phyloP scores from a whole-genome alignment of 2,329 filamentous ascomycete species.

The Alternaria rosae region DNA sequence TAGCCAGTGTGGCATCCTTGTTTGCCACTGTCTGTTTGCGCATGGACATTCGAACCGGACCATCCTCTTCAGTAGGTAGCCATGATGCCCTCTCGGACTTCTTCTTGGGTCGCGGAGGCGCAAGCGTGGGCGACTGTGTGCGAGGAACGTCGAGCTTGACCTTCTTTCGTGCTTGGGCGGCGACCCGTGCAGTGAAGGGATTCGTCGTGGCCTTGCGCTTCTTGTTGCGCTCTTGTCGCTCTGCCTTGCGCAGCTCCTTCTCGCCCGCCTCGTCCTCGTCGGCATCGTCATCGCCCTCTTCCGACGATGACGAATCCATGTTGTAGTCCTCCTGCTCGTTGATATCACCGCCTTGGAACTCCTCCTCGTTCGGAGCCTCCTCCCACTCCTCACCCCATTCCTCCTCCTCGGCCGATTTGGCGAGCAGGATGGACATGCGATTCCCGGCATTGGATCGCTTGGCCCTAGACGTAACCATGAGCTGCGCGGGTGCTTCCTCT shows the following conservation, averaged over 20 bases:
- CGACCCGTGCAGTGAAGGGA: conserved; percentile 46
- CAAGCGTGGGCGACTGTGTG: conserved; percentile 55
- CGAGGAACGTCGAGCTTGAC: conserved; percentile 49
- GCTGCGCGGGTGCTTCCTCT: conserved; percentile 38
- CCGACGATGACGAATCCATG: conserved; percentile 80
- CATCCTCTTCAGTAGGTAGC: conserved; percentile 70
- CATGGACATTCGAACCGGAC: conserved; percentile 67
- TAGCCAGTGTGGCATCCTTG: conserved; percentile 66
- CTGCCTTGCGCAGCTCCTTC: conserved; percentile 80
- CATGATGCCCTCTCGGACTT: conserved; percentile 75
- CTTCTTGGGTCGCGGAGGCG: conserved; percentile 64
- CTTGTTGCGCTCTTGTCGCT: conserved; percentile 68
- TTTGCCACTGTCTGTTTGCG: conserved; percentile 69
- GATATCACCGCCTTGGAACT: conserved; percentile 59
- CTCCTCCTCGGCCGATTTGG: conserved; percentile 44
- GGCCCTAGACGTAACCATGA: conserved; percentile 50
- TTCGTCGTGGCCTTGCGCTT: conserved; percentile 78
- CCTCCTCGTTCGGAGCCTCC: conserved; percentile 68
- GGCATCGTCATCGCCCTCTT: conserved; percentile 71
- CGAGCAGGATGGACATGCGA: conserved; percentile 51
- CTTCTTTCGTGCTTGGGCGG: conserved; percentile 50
- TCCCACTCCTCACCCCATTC: conserved; percentile 65
- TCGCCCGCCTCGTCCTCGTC: conserved; percentile 87
- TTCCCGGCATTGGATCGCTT: conserved; percentile 52
- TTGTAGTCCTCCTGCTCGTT: conserved; percentile 74